Percentiles rank a stretch among this genome's conserved stretches.
Conservation (phyloP, 805 yeast genomes). For the Wickerhamiella vanderwaltii region DNA sequence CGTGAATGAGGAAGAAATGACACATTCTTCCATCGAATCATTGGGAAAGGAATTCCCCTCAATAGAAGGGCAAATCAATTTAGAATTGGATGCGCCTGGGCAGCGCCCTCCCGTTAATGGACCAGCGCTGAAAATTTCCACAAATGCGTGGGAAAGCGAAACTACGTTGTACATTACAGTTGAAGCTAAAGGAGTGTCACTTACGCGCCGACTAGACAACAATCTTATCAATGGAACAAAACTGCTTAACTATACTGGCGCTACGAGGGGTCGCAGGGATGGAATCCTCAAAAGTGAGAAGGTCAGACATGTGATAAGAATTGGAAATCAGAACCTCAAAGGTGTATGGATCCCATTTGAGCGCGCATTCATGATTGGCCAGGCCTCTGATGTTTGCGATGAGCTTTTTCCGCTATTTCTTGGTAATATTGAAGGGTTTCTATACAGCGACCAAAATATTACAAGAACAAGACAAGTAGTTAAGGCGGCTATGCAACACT, state of each 20-base stretch:
- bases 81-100: neutral
- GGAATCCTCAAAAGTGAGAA: conserved; percentile 21
- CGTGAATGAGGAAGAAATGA: too few relatives aligned
- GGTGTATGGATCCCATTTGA: conserved; percentile 25
- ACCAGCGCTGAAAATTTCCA: conserved; percentile 12
- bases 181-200: conserved; percentile 12
- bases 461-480: conserved; percentile 28
- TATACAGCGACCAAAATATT: conserved; percentile 27
- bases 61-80: neutral
- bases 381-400: conserved; percentile 16
- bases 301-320: conserved; percentile 20
- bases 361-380: conserved; percentile 20
- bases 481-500: conserved; percentile 25
- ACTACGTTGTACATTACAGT: conserved; percentile 20
- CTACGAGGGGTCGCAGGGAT: conserved; percentile 22
- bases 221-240: conserved; percentile 25
- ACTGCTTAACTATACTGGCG: conserved; percentile 18
- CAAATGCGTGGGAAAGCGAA: conserved; percentile 20
- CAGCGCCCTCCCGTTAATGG: conserved; percentile 1
- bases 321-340: conserved; percentile 21
- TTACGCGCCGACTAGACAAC: conserved; percentile 21
- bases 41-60: conserved; percentile 10
- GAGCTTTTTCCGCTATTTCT: conserved; percentile 20
- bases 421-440: conserved; percentile 20
- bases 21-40: too few relatives aligned